Evolutionary conservation across 1,284 basidiomycete species (phyloP), one percentile per base, ranked within the genome.

Genomic region (Ceratobasidium sp.): DNA sequence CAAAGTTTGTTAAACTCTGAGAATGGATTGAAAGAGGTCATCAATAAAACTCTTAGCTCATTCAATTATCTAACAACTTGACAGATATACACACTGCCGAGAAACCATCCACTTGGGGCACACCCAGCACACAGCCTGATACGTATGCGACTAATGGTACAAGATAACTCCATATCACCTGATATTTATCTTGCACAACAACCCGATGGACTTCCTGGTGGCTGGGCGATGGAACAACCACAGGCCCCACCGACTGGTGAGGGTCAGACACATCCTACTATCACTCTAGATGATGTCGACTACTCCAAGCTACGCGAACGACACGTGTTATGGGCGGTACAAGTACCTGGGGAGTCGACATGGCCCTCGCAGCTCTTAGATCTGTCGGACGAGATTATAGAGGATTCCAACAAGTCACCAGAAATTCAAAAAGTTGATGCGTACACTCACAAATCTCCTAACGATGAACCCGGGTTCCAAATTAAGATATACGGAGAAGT

Each of bases 151-250:
- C 88, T 86, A 14, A 77, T 76, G 90, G 83, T 93, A n/a, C 91
- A 93, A 79, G 92, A 93, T 77, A 92, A 90, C 1, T 91, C 91
- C 4, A 79, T 85, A 23, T 88, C 89, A 1, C 86, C 87, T 0
- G 89, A 92, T 78, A 84, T 93, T 77, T 93, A 93, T 78, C 82
- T 92, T 46, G 84, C 87, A 0, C 83, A 79, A 58, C 80, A 83
- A 23, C 64, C 76, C 47, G 78, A 82, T 46, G 84, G 82, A 2
- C 79, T 78, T 41, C 87, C 85, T 74, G 90, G 89, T 35, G 91
- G 91, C 23, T 93, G 92, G 91, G 91, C 90, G 8, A 80, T 90
- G 35, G 79, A 59, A 16, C 7, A 59, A 14, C 16, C 80, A 7
- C 83, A 84, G 16, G 26, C 49, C 43, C 43, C 64, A 18, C 73